phyloP scores from a whole-genome alignment of 768 basidiomycete genomes.

The Xerocomellus dryophilus region DNA sequence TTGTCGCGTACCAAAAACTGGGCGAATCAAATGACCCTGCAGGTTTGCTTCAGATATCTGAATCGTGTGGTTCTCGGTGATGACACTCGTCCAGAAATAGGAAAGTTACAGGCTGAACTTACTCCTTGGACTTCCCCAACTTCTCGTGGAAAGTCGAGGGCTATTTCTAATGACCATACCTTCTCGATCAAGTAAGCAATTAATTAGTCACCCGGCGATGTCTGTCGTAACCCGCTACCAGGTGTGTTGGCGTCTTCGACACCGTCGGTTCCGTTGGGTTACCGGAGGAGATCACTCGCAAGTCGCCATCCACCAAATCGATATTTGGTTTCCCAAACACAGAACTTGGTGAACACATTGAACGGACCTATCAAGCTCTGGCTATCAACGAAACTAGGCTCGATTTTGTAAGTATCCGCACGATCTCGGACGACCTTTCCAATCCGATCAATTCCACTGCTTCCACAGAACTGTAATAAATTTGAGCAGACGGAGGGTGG shows the following conservation, averaged over 20 bases:
- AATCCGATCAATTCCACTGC: background rate
- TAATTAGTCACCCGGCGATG: background rate
- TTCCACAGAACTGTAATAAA: slow-evolving; percentile 53
- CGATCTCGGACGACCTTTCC: background rate
- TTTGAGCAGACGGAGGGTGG: slow-evolving; percentile 58
- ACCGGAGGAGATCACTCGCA: slow-evolving; percentile 58
- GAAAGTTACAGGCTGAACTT: slow-evolving; percentile 42
- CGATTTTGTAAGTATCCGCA: slow-evolving; percentile 55
- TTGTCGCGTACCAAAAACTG: slow-evolving; percentile 57
- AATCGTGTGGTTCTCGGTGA: background rate
- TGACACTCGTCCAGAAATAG: slow-evolving; percentile 32
- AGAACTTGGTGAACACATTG: slow-evolving; percentile 58
- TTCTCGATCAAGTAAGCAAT: slow-evolving; percentile 62
- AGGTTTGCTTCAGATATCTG: slow-evolving; percentile 33
- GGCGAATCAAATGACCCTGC: slow-evolving; percentile 49
- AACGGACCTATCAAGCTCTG: slow-evolving; percentile 65
- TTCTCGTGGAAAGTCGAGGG: slow-evolving; percentile 54
- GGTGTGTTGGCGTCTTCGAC: slow-evolving; percentile 73
- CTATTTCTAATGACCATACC: slow-evolving; percentile 40
- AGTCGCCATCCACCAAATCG: slow-evolving; percentile 41
- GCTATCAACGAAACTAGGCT: slow-evolving; percentile 64
- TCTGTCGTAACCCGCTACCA: slow-evolving; percentile 21
- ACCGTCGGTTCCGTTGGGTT: slow-evolving; percentile 74
- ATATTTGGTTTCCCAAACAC: slow-evolving; percentile 67
- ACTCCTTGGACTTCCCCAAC: slow-evolving; percentile 51